Percentiles rank a stretch among this genome's conserved stretches.
Conservation (phyloP, 768 basidiomycete genomes). For the Cytidiella melzeri region DNA sequence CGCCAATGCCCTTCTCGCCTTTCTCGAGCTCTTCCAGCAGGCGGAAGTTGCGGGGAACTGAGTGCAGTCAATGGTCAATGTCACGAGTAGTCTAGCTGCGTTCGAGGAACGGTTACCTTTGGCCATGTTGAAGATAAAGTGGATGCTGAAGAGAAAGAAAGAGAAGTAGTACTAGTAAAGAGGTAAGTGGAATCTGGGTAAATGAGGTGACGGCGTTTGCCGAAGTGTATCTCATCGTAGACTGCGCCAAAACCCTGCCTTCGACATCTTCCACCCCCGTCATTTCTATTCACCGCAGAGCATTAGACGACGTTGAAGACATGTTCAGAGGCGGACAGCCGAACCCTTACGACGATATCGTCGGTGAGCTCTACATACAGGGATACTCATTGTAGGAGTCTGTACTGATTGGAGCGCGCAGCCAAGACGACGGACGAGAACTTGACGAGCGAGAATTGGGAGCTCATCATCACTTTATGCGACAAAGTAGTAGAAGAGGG, state of each 20-base stretch:
- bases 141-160: slow-evolving; percentile 1
- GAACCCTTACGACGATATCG: slow-evolving; percentile 87
- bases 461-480: slow-evolving; percentile 86
- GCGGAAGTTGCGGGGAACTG: slow-evolving; percentile 95
- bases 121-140: slow-evolving; percentile 24
- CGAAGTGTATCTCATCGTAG: no score
- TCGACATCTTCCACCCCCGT: slow-evolving; percentile 2
- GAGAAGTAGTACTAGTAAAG: no score
- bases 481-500: slow-evolving; percentile 95
- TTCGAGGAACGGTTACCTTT: slow-evolving; percentile 20
- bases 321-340: slow-evolving; percentile 70
- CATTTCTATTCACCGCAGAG: slow-evolving; percentile 1
- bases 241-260: no score
- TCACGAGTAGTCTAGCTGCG: slow-evolving; percentile 4
- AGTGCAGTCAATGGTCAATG: background rate
- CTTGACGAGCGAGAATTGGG: slow-evolving; percentile 93
- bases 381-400: slow-evolving; percentile 21
- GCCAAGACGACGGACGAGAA: slow-evolving; percentile 98
- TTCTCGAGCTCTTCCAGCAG: slow-evolving; percentile 98
- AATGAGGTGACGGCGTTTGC: no score
- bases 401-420: slow-evolving; percentile 26
- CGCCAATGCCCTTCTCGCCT: slow-evolving; percentile 99
- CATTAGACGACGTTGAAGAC: slow-evolving; percentile 6
- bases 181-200: no score
- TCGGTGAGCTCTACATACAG: slow-evolving; percentile 62